phyloP scores from a whole-genome alignment of 2,329 filamentous ascomycete genomes.

The Byssochlamys sp. region DNA sequence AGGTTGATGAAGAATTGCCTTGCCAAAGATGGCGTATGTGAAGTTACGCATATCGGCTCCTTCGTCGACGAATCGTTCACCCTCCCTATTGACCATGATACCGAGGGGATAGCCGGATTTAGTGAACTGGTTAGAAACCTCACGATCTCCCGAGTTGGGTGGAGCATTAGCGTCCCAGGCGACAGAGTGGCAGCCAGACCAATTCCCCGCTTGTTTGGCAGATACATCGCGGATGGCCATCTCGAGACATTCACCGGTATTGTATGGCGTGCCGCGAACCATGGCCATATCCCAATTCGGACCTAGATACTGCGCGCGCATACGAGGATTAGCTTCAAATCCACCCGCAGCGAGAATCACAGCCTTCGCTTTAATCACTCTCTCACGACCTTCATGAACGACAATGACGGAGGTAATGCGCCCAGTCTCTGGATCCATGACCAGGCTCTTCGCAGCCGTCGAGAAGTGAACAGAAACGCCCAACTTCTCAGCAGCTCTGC shows the following conservation, averaged over 20 bases:
- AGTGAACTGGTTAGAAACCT: constrained; percentile 57
- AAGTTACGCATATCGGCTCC: constrained; percentile 57
- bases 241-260: constrained; percentile 50
- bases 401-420: constrained; percentile 3
- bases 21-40: constrained; percentile 58
- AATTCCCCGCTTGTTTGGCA: constrained; percentile 49
- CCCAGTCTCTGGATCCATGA: constrained; percentile 5
- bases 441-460: background rate
- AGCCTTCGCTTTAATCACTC: constrained; percentile 4
- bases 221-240: constrained; percentile 43
- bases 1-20: constrained; percentile 52
- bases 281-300: constrained; percentile 54
- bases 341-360: constrained; percentile 44
- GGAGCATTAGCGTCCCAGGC: constrained; percentile 57
- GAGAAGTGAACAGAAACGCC: background rate
- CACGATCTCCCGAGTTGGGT: constrained; percentile 45
- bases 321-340: constrained; percentile 51
- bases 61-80: constrained; percentile 57
- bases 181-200: constrained; percentile 56
- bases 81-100: constrained; percentile 52
- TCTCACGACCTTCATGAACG: constrained; percentile 4
- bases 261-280: constrained; percentile 56
- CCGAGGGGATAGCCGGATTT: constrained; percentile 61
- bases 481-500: too few species aligned
- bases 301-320: constrained; percentile 48